Base-by-base conservation (phyloP, 305 asterid genomes). In the Fraxinus xanthoxyloides region DNA sequence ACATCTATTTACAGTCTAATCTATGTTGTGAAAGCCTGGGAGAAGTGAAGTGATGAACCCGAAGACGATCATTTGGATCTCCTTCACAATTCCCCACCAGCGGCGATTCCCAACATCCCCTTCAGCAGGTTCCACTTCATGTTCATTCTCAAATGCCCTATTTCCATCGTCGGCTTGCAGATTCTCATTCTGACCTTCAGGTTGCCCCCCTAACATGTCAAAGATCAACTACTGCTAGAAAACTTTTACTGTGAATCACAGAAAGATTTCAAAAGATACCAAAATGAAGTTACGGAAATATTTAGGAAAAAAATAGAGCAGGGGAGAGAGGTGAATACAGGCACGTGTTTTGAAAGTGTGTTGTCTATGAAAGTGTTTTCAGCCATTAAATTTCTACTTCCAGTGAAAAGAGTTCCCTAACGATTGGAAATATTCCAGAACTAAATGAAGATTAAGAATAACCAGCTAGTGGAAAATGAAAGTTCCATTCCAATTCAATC, bases 1-100 rank as follows among this genome's bases (percentile, higher is more conserved):
- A n/a, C 35, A 21, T 23, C 17, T 8, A 35, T 75, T 36, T 75
- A 85, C 78, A 87, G 72, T 30, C 88, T 88, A 94, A 81, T 95
- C 98, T 77, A 95, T 87, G 84, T 95, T 91, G 86, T 95, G 97
- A 82, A 95, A 95, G 86, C 98, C 98, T 0, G 98, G 98, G 77
- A 95, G 94, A 80, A 95, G 98, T 56, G 98, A 95, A 65, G 97
- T 92, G 54, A 95, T 93, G 97, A 95, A 95, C 85, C 98, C 98
- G 79, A 93, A 95, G 63, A 93, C 97, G 46, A 95, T 84, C 92
- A 95, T 82, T 87, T 93, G 97, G 78, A 95, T 85, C 90, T 93
- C 98, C 89, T 89, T 93, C 21, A 89, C 94, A 13, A 95, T 93
- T 76, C 85, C 87, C 97, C 97, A 90, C 94, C 91, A 90, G 67